Base-by-base conservation (phyloP, 164 flowering plant species). In the Platanus orientalis region DNA sequence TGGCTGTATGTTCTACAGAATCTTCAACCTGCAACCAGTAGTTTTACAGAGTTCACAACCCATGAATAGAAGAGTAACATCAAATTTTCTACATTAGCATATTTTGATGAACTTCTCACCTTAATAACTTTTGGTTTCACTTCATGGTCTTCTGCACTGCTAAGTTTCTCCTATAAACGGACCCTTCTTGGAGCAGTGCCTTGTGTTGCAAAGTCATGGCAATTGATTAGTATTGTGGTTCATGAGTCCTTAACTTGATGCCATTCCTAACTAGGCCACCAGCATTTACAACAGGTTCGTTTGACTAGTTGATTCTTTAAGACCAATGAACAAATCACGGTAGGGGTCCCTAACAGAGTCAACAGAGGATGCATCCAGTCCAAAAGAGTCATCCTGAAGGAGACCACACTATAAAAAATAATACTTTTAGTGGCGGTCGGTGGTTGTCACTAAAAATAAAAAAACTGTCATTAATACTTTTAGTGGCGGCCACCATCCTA, bases 131-230 rank as follows among this genome's bases (percentile, higher is more conserved):
- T 21, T 3, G 71, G 20, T 29, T 73, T 63, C 21, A 45, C 56
- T 27, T 59, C 66, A 30, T 11, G 19, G 19, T 48, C 53, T 39
- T 54, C 70, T 23, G 57, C 54, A 12, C 39, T 29, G n/a, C 39
- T 49, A 6, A 66, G 69, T 39, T 65, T 62, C 56, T 2, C 39
- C 67, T 81, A 84, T 36, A 83, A 51, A 3, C 80, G 81, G 14
- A 83, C 47, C 76, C 94, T 80, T 75, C 84, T 78, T 5, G 69
- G 67, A 16, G 90, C 90, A 59, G 53, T 54, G 39, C 94, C 94
- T 45, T 85, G 91, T 2, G 14, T 7, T 1, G 13, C 40, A 44
- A 7, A 14, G 57, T 58, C 30, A 25, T 49, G 49, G 58, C 23
- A 48, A n/a, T 1, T 27, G 65, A 40, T 29, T 63, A 71, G 59